Percentiles rank a stretch among this genome's conserved stretches.
Evolutionary conservation across 495 filamentous ascomycete genomes (phyloP).

Genomic region (Articulospora tetracladia): DNA sequence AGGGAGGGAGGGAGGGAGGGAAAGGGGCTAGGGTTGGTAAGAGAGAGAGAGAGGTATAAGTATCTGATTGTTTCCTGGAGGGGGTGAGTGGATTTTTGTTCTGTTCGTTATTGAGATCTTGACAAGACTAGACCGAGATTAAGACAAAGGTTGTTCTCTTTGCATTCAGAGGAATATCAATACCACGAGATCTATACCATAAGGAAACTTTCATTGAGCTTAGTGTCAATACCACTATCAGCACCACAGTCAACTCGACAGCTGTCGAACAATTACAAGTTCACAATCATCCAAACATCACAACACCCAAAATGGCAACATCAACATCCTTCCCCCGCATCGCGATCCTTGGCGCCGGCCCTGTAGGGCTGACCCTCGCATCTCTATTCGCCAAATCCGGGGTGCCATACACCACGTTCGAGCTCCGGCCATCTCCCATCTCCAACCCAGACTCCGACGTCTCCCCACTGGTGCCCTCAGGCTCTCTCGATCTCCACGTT

Average conservation of each 20-base stretch:
- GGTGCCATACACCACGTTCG: constrained; percentile 36
- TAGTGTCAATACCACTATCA: too few relatives aligned
- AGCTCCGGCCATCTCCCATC: constrained; percentile 34
- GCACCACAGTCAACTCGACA: too few relatives aligned
- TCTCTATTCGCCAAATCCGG: constrained; percentile 39
- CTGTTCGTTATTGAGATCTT: too few relatives aligned
- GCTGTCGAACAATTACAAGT: too few relatives aligned
- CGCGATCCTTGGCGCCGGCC: constrained; percentile 56
- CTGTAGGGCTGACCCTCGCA: constrained; percentile 50
- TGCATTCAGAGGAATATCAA: too few relatives aligned
- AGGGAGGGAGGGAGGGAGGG: not conserved
- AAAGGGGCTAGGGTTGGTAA: too few relatives aligned
- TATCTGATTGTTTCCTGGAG: not conserved
- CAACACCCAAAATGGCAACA: constrained; percentile 11
- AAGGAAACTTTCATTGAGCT: too few relatives aligned
- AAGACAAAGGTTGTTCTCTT: too few relatives aligned
- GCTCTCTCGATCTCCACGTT: constrained; percentile 51
- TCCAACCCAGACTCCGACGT: not conserved
- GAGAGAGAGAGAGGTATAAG: not conserved
- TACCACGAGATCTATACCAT: too few relatives aligned
- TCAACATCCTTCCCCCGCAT: constrained; percentile 30
- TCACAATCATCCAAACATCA: not conserved
- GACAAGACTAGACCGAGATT: too few relatives aligned
- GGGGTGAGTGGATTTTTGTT: too few relatives aligned
- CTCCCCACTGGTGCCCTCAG: constrained; percentile 28